Evolutionary conservation across 2,329 filamentous ascomycete genomes (phyloP).

Genomic region (Aspergillus novoparasiticus): DNA sequence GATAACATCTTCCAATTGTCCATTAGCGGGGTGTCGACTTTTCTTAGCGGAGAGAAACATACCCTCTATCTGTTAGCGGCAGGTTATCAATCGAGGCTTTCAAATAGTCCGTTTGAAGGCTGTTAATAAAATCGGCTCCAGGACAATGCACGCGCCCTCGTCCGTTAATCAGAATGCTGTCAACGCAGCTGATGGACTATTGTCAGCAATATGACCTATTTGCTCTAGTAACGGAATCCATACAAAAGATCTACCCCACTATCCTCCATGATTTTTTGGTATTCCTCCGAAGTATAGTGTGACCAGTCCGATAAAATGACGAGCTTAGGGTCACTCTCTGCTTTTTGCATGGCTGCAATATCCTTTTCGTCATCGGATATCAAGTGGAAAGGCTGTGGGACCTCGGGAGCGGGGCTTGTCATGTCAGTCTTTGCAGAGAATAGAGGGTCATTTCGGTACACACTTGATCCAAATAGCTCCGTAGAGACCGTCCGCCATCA

Average conservation of each 20-base stretch:
- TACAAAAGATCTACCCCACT: constrained; percentile 27
- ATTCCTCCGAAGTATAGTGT: constrained; percentile 55
- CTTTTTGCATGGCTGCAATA: constrained; percentile 50
- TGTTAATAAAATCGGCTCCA: constrained; percentile 1
- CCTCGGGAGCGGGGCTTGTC: constrained; percentile 33
- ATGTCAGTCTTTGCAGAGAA: not conserved
- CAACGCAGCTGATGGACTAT: not conserved
- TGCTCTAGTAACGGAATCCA: not conserved
- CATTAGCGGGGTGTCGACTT: not conserved
- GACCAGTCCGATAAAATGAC: constrained; percentile 60
- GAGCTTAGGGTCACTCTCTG: constrained; percentile 51
- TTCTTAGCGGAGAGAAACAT: constrained; percentile 12
- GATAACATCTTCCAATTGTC: constrained; percentile 22
- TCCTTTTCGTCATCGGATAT: constrained; percentile 49
- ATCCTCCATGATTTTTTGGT: constrained; percentile 32
- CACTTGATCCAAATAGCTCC: constrained; percentile 48
- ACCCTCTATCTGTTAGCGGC: constrained; percentile 37
- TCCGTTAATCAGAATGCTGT: constrained; percentile 1
- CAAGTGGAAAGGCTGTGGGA: constrained; percentile 52
- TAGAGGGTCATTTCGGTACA: not conserved
- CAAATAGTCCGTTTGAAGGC: not conserved
- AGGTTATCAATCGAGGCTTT: constrained; percentile 16
- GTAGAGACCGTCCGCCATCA: constrained; percentile 62
- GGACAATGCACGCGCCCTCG: not conserved
- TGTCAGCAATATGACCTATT: constrained; percentile 3